phyloP scores from a whole-genome alignment of 148 eudicot genomes.

The Silene uniflora region DNA sequence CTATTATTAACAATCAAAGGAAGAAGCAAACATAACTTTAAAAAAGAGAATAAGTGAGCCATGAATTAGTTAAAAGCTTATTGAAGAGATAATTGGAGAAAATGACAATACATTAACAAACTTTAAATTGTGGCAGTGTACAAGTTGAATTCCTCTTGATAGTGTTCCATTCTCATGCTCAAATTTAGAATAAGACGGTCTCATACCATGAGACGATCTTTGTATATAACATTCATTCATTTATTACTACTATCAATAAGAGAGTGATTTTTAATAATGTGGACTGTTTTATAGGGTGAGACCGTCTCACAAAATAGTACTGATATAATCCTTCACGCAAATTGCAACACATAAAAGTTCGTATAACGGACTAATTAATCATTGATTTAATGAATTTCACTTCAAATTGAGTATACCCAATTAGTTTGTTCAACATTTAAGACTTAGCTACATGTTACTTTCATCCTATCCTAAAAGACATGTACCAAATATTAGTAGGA shows the following conservation, averaged over 20 bases:
- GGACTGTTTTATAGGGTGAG: too few species aligned
- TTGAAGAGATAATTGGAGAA: neutral
- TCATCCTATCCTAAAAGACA: neutral
- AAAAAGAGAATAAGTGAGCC: too few species aligned
- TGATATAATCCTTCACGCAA: neutral
- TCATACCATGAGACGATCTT: too few species aligned
- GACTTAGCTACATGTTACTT: neutral
- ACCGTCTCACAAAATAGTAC: too few species aligned
- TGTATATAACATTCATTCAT: too few species aligned
- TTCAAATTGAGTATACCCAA: neutral
- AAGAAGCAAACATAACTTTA: too few species aligned
- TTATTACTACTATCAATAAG: too few species aligned
- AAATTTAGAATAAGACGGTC: neutral
- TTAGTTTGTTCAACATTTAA: too few species aligned
- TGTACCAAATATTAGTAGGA: conserved; percentile 10
- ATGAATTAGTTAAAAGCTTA: neutral
- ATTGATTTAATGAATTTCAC: neutral
- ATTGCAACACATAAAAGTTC: neutral
- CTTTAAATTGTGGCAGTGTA: neutral
- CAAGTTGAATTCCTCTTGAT: neutral
- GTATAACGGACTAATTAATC: neutral
- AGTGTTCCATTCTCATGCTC: neutral
- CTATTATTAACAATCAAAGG: too few species aligned
- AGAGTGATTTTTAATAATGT: too few species aligned
- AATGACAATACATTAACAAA: neutral